Percentiles rank a stretch among this genome's conserved stretches.
Evolutionary conservation across 495 filamentous ascomycete species (phyloP).

Genomic region (Tuber calosporum): DNA sequence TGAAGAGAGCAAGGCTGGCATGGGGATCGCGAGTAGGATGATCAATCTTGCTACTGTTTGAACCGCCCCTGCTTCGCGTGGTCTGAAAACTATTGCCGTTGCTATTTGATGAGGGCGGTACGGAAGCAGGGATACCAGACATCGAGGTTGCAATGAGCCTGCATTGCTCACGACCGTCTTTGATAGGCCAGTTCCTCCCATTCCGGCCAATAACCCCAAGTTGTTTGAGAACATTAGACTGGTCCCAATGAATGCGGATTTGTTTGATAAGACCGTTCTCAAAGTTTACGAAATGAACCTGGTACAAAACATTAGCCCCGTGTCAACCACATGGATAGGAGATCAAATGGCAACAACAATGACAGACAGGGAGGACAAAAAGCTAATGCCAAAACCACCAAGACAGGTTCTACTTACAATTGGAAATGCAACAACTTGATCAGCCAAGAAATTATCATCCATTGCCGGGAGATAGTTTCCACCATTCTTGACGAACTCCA

Average conservation of each 20-base stretch:
- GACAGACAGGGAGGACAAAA: slow-evolving; percentile 11
- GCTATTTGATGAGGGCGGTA: slow-evolving; percentile 9
- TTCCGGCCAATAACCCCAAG: slow-evolving; percentile 86
- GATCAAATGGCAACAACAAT: not conserved
- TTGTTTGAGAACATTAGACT: slow-evolving; percentile 83
- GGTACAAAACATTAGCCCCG: slow-evolving; percentile 23
- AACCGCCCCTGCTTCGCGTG: slow-evolving; percentile 24
- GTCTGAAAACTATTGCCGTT: slow-evolving; percentile 22
- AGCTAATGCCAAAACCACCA: not conserved
- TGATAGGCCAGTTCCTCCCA: slow-evolving; percentile 88
- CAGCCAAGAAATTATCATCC: slow-evolving; percentile 89
- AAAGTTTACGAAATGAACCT: slow-evolving; percentile 90
- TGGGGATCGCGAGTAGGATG: slow-evolving; percentile 59
- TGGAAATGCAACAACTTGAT: slow-evolving; percentile 71
- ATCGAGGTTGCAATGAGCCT: slow-evolving; percentile 58
- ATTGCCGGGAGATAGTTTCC: slow-evolving; percentile 82
- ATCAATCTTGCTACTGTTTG: slow-evolving; percentile 25
- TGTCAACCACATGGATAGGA: slow-evolving; percentile 13
- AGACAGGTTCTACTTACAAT: slow-evolving; percentile 55
- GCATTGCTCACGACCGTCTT: slow-evolving; percentile 76
- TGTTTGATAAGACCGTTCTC: slow-evolving; percentile 71
- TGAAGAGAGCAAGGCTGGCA: slow-evolving; percentile 67
- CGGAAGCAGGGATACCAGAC: slow-evolving; percentile 24
- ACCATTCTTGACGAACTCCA: slow-evolving; percentile 74
- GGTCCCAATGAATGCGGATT: slow-evolving; percentile 89